Evolutionary conservation across 78 protist species (phyloP).

Genomic region (Tieghemostelium lacteum): DNA sequence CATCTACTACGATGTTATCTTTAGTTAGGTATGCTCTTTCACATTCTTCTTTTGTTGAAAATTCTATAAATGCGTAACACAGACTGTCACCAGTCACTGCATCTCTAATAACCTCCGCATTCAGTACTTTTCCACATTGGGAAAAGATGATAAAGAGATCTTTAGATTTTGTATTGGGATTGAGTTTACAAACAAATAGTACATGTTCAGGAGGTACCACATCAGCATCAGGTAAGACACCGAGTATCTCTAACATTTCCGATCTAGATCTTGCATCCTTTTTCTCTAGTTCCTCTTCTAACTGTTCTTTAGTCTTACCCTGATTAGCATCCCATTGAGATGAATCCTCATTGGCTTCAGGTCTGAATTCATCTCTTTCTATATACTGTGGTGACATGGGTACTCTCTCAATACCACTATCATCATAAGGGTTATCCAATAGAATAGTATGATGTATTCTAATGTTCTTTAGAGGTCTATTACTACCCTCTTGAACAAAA

Average conservation of each 20-base stretch:
- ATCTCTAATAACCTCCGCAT: slow-evolving; percentile 94
- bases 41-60: slow-evolving; percentile 75
- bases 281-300: slow-evolving; percentile 57
- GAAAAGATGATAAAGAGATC: slow-evolving; percentile 95
- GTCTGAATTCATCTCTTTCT: background rate
- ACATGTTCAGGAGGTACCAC: slow-evolving; percentile 97
- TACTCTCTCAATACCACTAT: slow-evolving; percentile 77
- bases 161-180: slow-evolving; percentile 94
- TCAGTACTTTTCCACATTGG: slow-evolving; percentile 91
- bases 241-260: slow-evolving; percentile 92
- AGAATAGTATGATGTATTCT: slow-evolving; percentile 94
- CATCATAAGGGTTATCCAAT: slow-evolving; percentile 96
- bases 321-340: slow-evolving; percentile 22
- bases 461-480: slow-evolving; percentile 88
- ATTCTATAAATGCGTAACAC: slow-evolving; percentile 98
- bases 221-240: slow-evolving; percentile 96
- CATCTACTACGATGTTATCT: slow-evolving; percentile 98
- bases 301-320: slow-evolving; percentile 78
- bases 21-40: slow-evolving; percentile 95
- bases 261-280: slow-evolving; percentile 86
- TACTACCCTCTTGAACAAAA: slow-evolving; percentile 61
- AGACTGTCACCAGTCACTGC: slow-evolving; percentile 88
- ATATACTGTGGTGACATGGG: slow-evolving; percentile 41
- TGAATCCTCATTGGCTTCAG: slow-evolving; percentile 82
- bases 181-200: slow-evolving; percentile 97